Conservation (phyloP, 148 eudicot species). For the Chenopodium quinoa region DNA sequence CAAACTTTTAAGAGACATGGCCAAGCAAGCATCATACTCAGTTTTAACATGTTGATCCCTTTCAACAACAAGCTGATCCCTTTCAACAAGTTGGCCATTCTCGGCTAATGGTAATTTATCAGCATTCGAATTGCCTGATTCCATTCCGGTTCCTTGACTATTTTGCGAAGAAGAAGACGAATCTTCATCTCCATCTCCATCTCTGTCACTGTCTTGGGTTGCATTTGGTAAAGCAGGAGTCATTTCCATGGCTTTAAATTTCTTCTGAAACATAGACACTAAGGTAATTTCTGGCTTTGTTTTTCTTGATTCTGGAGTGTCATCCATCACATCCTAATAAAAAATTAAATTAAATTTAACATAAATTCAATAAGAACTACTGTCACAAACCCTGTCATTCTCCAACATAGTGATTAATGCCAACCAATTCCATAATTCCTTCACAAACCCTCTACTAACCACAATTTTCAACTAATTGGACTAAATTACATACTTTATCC, state of each 20-base stretch:
- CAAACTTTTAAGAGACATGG: not conserved
- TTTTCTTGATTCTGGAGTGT: not conserved
- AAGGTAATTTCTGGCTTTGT: not conserved
- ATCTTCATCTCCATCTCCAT: too few relatives aligned
- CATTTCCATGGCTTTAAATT: not conserved
- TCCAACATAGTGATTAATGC: too few relatives aligned
- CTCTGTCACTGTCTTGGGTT: not conserved
- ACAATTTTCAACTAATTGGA: too few relatives aligned
- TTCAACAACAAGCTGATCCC: not conserved
- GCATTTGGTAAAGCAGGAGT: not conserved
- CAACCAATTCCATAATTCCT: too few relatives aligned
- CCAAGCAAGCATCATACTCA: slow-evolving; percentile 1
- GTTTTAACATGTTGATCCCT: not conserved
- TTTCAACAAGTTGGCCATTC: not conserved
- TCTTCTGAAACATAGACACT: not conserved
- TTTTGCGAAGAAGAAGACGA: not conserved
- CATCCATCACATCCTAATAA: slow-evolving; percentile 3
- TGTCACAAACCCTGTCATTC: too few relatives aligned
- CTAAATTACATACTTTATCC: too few relatives aligned
- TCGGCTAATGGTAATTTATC: not conserved
- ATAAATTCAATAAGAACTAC: too few relatives aligned
- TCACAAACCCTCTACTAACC: too few relatives aligned
- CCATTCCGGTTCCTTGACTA: not conserved
- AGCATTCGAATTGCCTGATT: not conserved
- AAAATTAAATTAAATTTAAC: not conserved